Evolutionary conservation across 192 early-diverging fungal genomes (phyloP).

Genomic region (Linnemannia zychae): DNA sequence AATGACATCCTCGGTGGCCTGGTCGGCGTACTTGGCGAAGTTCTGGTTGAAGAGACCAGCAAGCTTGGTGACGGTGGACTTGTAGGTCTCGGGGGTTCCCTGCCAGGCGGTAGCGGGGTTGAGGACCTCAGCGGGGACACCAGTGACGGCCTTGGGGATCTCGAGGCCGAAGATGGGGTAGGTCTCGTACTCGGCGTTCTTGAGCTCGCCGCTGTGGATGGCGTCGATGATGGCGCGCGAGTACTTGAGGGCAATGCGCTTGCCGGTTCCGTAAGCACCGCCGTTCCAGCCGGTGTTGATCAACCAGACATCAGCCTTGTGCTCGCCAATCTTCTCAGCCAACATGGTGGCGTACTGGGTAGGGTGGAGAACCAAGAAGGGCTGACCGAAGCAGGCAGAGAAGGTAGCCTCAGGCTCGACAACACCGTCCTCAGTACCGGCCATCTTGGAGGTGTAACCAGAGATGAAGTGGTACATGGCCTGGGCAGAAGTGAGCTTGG

Average conservation of each 20-base stretch:
- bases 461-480: conserved; percentile 99
- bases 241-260: conserved; percentile 97
- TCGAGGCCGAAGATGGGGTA: conserved; percentile 92
- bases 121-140: conserved; percentile 89
- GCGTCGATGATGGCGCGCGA: conserved; percentile 98
- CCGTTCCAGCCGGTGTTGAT: conserved; percentile 99
- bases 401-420: conserved; percentile 94
- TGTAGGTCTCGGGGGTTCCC: conserved; percentile 78
- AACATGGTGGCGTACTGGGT: conserved; percentile 97
- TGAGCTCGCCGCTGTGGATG: conserved; percentile 94
- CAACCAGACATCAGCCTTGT: conserved; percentile 93
- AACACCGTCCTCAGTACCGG: conserved; percentile 96
- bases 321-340: conserved; percentile 91
- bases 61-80: conserved; percentile 76
- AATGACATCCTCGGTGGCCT: conserved; percentile 76
- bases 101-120: conserved; percentile 91
- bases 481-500: conserved; percentile 90
- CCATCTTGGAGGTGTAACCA: conserved; percentile 98
- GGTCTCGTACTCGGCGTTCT: conserved; percentile 84
- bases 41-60: conserved; percentile 90
- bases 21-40: conserved; percentile 89
- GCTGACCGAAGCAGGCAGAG: conserved; percentile 93
- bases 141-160: conserved; percentile 88
- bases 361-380: conserved; percentile 97
- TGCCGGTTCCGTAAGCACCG: conserved; percentile 91